A percentile compares a stretch with the other conserved stretches of the same genome.
Evolutionary conservation across 164 flowering plant genomes (phyloP).

Genomic region (Liquidambar formosana): DNA sequence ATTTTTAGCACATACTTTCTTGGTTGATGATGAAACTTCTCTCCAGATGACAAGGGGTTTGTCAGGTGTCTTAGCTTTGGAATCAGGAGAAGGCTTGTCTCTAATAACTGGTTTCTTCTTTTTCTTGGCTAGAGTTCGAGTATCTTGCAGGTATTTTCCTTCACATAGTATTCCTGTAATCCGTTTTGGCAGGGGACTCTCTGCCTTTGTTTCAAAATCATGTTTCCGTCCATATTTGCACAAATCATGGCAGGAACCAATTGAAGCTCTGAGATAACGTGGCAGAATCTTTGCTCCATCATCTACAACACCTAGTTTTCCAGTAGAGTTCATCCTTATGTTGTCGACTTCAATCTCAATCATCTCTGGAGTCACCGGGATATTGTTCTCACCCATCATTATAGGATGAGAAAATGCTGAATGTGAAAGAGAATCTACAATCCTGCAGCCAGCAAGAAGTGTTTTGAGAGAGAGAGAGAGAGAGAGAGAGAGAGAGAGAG

Average conservation of each 20-base stretch:
- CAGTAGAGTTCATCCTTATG: conserved; percentile 13
- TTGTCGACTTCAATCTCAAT: conserved; percentile 1
- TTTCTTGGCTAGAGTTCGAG: conserved; percentile 8
- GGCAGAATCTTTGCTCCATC: conserved; percentile 6
- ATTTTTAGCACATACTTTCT: neutral
- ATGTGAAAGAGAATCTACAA: neutral
- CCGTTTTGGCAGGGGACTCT: conserved; percentile 1
- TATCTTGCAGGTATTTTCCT: neutral
- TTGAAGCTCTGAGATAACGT: conserved; percentile 24
- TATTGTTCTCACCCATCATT: conserved; percentile 13
- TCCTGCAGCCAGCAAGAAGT: conserved; percentile 8
- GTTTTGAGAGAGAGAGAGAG: neutral
- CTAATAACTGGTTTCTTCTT: conserved; percentile 12
- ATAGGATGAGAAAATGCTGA: neutral
- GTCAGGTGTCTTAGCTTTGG: conserved; percentile 13
- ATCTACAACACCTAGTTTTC: neutral
- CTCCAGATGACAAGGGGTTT: neutral
- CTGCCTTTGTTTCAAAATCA: conserved; percentile 9
- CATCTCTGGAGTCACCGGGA: conserved; percentile 8
- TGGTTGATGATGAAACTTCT: conserved; percentile 18
- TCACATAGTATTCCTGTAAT: neutral
- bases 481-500: neutral
- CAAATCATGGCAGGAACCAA: conserved; percentile 35
- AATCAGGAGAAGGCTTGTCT: conserved; percentile 17
- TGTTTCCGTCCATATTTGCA: conserved; percentile 32